Percentiles rank a stretch among this genome's conserved stretches.
Conservation (phyloP, 306 rosid species). For the Ochetophila trinervis region DNA sequence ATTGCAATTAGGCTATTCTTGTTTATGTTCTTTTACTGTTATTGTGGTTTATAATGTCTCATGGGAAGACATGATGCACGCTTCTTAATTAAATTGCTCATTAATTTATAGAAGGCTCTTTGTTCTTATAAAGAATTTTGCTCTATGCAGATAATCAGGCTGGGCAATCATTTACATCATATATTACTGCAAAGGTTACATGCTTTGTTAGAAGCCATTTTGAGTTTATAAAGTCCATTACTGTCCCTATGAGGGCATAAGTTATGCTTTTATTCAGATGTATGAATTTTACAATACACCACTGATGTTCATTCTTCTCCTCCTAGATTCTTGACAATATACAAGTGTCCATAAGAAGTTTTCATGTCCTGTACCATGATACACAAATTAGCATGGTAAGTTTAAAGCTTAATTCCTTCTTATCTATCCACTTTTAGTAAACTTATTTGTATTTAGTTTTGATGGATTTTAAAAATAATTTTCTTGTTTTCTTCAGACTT, state of each 20-base stretch:
- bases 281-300: not conserved
- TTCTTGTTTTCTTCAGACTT: not conserved
- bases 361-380: conserved; percentile 68
- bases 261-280: too few species aligned
- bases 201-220: conserved; percentile 16
- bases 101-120: not conserved
- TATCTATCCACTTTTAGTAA: conserved; percentile 3
- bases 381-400: conserved; percentile 52
- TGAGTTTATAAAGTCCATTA: not conserved
- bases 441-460: conserved; percentile 3
- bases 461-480: not conserved
- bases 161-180: conserved; percentile 81
- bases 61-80: not conserved
- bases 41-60: not conserved
- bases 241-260: too few species aligned
- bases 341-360: conserved; percentile 74
- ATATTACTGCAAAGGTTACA: conserved; percentile 75
- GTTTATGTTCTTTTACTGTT: not conserved
- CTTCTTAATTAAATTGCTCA: not conserved
- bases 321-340: conserved; percentile 82
- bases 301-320: conserved; percentile 16
- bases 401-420: conserved; percentile 22
- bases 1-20: too few species aligned
- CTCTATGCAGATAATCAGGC: conserved; percentile 65
- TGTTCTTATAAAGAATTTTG: conserved; percentile 22